phyloP scores from a whole-genome alignment of 306 rosid species.

The Herpetospermum pedunculosum region DNA sequence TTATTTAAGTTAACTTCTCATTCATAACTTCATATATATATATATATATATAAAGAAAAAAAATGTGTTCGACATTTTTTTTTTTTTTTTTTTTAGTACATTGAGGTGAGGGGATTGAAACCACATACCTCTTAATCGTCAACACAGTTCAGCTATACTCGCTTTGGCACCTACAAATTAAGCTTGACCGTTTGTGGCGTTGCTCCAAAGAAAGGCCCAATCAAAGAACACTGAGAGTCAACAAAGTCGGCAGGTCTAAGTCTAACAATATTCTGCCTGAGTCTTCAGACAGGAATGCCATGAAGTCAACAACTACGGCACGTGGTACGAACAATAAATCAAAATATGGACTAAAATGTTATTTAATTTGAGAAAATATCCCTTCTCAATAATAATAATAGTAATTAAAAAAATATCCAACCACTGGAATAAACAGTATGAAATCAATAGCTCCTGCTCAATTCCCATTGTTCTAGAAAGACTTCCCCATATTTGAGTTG shows the following conservation, averaged over 20 bases:
- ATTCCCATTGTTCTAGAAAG: background rate
- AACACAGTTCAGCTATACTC: too few species aligned
- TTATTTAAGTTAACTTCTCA: too few species aligned
- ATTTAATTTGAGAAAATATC: background rate
- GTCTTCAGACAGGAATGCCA: conserved; percentile 3
- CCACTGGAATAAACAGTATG: background rate
- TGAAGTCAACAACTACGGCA: conserved; percentile 1
- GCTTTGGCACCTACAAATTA: too few species aligned
- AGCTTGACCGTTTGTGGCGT: too few species aligned
- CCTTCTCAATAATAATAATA: too few species aligned
- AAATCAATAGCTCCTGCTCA: background rate
- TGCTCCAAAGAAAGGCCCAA: too few species aligned
- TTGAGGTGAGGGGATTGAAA: too few species aligned
- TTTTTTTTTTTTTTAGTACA: too few species aligned
- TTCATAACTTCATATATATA: too few species aligned
- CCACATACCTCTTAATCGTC: too few species aligned
- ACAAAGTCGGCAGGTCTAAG: conserved; percentile 10
- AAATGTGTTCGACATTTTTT: too few species aligned
- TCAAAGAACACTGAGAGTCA: background rate
- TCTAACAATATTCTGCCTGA: background rate
- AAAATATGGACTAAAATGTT: background rate
- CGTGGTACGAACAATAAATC: background rate
- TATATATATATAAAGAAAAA: too few species aligned
- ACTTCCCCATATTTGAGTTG: background rate
- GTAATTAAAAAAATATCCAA: background rate